Evolutionary conservation across 2,329 filamentous ascomycete genomes (phyloP).

Genomic region (Aspergillus sp.): DNA sequence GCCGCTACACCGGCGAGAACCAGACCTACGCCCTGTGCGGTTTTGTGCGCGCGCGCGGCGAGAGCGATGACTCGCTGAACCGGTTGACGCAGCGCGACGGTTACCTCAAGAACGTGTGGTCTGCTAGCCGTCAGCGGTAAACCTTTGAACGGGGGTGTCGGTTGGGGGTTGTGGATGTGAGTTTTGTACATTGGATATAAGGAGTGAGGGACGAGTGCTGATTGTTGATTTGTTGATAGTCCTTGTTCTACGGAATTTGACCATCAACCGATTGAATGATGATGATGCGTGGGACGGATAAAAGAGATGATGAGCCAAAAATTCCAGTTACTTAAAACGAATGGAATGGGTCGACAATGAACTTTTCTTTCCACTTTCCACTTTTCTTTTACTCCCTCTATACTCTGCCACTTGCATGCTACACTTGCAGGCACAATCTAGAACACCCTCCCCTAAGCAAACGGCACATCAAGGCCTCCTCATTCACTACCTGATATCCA

Average conservation of each 20-base stretch:
- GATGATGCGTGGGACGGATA: background rate
- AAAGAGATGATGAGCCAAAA: background rate
- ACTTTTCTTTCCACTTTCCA: background rate
- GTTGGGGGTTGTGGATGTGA: slow-evolving; percentile 24
- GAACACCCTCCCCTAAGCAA: slow-evolving; percentile 1
- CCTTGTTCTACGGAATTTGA: background rate
- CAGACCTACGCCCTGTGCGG: slow-evolving; percentile 95
- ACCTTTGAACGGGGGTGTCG: slow-evolving; percentile 3
- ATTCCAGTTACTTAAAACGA: background rate
- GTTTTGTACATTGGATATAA: background rate
- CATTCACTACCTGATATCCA: slow-evolving; percentile 18
- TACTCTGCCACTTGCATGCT: too few relatives aligned
- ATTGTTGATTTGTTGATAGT: too few relatives aligned
- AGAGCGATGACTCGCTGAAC: slow-evolving; percentile 96
- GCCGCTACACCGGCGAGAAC: slow-evolving; percentile 93
- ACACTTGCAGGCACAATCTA: too few relatives aligned
- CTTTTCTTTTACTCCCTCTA: background rate
- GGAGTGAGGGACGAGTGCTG: too few relatives aligned
- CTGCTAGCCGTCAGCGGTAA: slow-evolving; percentile 55
- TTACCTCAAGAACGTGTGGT: slow-evolving; percentile 96
- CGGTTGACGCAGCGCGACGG: slow-evolving; percentile 92
- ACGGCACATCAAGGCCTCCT: slow-evolving; percentile 43
- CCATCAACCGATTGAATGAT: background rate
- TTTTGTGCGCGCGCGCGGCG: slow-evolving; percentile 95
- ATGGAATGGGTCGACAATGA: slow-evolving; percentile 1